These are phyloP conservation scores for Myxozyma neglecta DNA, from an alignment of 805 yeast genomes.

Conservation along the genomic window DNA sequence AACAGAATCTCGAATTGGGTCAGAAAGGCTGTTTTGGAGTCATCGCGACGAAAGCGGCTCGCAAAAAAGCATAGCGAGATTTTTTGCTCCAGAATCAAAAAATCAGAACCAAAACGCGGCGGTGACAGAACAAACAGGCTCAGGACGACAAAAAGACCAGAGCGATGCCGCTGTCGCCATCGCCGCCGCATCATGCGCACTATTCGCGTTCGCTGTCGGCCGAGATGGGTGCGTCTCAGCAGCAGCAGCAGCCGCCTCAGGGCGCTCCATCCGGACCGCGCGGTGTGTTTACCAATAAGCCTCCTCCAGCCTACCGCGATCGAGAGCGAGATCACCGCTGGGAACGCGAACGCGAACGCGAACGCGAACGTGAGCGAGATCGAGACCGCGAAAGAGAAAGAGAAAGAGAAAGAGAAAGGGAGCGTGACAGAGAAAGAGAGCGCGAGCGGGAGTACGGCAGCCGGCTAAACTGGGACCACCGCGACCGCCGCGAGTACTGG, in stretches of 20 bases:
- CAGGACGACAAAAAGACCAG: no score
- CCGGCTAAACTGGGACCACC: not conserved
- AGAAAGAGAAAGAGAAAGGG: constrained; percentile 17
- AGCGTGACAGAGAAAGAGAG: constrained; percentile 4
- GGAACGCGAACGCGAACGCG: constrained; percentile 14
- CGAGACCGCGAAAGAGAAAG: constrained; percentile 11
- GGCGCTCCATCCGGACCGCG: constrained; percentile 1
- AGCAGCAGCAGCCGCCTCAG: not conserved
- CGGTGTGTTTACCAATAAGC: not conserved
- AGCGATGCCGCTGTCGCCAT: constrained; percentile 17
- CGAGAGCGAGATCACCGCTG: constrained; percentile 6
- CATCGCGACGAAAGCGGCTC: no score
- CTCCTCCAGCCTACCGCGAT: constrained; percentile 4
- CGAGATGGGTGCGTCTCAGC: not conserved
- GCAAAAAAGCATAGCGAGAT: not conserved
- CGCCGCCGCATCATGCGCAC: constrained; percentile 17
- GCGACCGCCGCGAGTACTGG: not conserved
- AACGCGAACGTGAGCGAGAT: constrained; percentile 12
- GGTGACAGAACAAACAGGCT: no score
- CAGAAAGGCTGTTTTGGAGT: not conserved
- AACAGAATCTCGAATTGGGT: not conserved
- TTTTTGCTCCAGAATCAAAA: no score
- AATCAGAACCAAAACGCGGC: no score
- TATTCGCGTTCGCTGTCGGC: constrained; percentile 15
- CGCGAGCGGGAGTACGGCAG: constrained; percentile 12